A percentile compares a stretch with the other conserved stretches of the same genome.
These are phyloP conservation scores for Mucor sp. DNA, from an alignment of 371 early-diverging fungal species.

Conservation along the genomic window DNA sequence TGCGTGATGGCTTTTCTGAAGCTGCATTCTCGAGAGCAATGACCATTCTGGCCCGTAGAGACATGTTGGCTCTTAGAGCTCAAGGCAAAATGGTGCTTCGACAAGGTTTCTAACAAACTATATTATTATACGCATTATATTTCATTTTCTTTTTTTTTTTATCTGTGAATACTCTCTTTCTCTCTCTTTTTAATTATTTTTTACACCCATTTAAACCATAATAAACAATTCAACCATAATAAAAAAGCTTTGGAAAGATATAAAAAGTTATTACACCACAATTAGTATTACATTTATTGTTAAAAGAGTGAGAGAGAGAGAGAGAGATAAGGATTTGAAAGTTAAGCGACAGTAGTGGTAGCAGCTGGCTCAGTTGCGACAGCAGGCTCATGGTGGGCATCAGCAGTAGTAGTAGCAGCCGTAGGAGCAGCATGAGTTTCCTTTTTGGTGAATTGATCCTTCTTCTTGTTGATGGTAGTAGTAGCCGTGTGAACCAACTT, in stretches of 20 bases:
- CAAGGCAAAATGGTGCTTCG: conserved; percentile 64
- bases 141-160: not conserved
- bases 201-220: not conserved
- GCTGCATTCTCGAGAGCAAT: conserved; percentile 78
- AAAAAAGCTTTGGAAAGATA: no score
- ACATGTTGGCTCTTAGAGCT: conserved; percentile 82
- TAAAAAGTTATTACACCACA: no score
- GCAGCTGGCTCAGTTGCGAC: not conserved
- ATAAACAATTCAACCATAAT: not conserved
- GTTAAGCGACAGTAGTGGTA: not conserved
- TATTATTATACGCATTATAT: conserved; percentile 3
- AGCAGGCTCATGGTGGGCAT: not conserved
- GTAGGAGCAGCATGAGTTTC: not conserved
- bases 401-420: not conserved
- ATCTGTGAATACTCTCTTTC: not conserved
- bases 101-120: conserved; percentile 30
- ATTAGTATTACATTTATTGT: not conserved
- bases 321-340: no score
- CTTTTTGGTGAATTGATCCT: conserved; percentile 1
- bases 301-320: no score
- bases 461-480: conserved; percentile 10
- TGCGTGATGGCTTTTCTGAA: conserved; percentile 66
- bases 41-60: conserved; percentile 80
- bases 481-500: conserved; percentile 11
- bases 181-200: not conserved